Evolutionary conservation across 2,329 filamentous ascomycete species (phyloP), one percentile per base, ranked within the genome.

Genomic region (Botrytis squamosa): DNA sequence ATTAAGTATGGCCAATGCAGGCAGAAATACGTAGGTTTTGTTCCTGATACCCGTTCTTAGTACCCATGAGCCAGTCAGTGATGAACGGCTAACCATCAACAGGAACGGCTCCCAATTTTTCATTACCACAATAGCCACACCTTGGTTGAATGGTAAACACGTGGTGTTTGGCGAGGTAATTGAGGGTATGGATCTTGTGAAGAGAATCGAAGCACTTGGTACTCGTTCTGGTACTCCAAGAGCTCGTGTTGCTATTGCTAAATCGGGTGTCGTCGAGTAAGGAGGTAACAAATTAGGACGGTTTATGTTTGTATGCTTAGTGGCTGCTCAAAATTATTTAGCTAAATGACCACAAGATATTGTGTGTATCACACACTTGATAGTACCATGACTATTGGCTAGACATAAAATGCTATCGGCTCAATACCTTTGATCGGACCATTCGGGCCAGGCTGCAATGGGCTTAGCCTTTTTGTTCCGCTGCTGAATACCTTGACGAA

Each of bases 51-150:
- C 85, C 2, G 6, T 18, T 40, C 14, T 12, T 40, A n/a, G 22
- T 22, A 22, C 8, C 1, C 1, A 5, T 65, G 29, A 65, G 25
- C 22, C 8, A 16, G 22, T 16, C 5, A 3, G 49, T 3, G n/a
- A 36, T 29, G 9, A 22, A 29, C 3, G 1, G 25, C 25, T 66
- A 36, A 57, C 85, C 86, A 87, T 85, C 40, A 85, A 84, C 76
- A 97, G 96, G 83, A 99, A 99, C 86, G 96, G 96, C 81, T 97
- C 93, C 67, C 96, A 99, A 81, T 99, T 99, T 88, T 99, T 99
- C 88, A 87, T 98, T 80, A 99, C 96, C 64, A 98, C 96, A 22
- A 93, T 97, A 38, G 87, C 91, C 25, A 98, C 96, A 18, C 95
- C 94, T 63, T 96, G 98, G 83, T 89, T 98, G 49, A 94, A 99